Evolutionary conservation across 805 yeast species (phyloP).

Genomic region (Myxozyma sirexii): DNA sequence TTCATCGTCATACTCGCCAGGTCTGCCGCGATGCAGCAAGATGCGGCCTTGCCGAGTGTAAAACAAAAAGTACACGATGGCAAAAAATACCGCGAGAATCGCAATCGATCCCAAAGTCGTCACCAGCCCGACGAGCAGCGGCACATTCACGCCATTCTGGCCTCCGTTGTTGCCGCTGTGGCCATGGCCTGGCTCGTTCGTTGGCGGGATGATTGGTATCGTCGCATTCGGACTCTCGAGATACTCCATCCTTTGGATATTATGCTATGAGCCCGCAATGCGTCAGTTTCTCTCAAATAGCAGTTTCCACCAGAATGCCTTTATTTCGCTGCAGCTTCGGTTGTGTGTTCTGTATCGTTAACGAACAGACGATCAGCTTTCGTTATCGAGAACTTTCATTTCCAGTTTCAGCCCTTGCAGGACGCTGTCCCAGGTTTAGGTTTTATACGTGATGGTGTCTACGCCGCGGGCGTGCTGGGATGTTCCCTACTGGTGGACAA

Average conservation of each 20-base stretch:
- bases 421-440: not conserved
- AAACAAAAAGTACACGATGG: slow-evolving; percentile 42
- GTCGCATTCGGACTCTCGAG: slow-evolving; percentile 13
- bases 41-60: slow-evolving; percentile 42
- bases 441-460: not conserved
- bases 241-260: not conserved
- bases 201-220: slow-evolving; percentile 5
- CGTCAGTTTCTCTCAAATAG: not conserved
- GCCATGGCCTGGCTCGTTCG: not conserved
- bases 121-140: slow-evolving; percentile 46
- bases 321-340: not conserved
- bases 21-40: slow-evolving; percentile 48
- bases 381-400: not conserved
- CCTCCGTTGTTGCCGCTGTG: slow-evolving; percentile 1
- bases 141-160: slow-evolving; percentile 28
- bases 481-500: not conserved
- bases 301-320: too few relatives aligned
- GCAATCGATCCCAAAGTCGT: slow-evolving; percentile 43
- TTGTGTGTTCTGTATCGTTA: not conserved
- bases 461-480: not conserved
- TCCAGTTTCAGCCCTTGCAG: not conserved
- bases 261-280: not conserved
- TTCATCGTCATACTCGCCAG: slow-evolving; percentile 67
- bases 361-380: not conserved
- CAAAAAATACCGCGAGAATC: slow-evolving; percentile 40